Evolutionary conservation across 73 alveolate genomes (phyloP), one percentile per base, ranked within the genome.

Genomic region (Paramecium tetraurelia): DNA sequence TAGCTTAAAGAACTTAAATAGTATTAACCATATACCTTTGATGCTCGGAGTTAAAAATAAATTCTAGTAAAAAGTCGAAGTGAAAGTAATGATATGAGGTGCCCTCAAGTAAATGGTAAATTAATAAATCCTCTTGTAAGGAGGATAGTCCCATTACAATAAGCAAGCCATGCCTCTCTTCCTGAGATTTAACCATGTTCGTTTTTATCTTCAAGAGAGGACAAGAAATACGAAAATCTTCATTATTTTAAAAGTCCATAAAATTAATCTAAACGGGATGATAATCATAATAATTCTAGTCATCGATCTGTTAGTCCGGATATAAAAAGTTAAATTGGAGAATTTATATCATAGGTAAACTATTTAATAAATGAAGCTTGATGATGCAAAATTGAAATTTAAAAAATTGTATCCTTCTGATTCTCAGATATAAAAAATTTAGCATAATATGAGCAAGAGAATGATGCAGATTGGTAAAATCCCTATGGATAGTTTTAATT

Each of bases 111-210:
- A 14, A 63, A 63, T 63, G 84, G 69, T 18, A 53, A 53, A 53
- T 4, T 53, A 7, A 18, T 18, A 0, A 53, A 53, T 18, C 69
- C 69, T 53, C 69, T 53, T 53, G 69, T 53, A 53, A 53, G 69
- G 18, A 53, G 33, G 21, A 12, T 53, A 18, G 69, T 22, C 4
- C 69, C 69, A 53, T 53, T 53, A 18, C 6, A 50, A 16, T 5
- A 53, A 53, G 18, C 21, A 35, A 63, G n/a, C 21, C 44, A 63
- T 63, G 44, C 84, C 4, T 27, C 84, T 63, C 84, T 63, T 33
- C 84, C 84, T 63, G 84, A 63, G 1, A 63, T 63, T 27, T 27
- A 63, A 63, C 84, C 84, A 11, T 29, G 84, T 31, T 63, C 84
- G 9, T 63, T 63, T 63, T 46, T 63, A 27, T 63, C 84, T 63